Percentiles rank a stretch among this genome's conserved stretches.
Evolutionary conservation across 2,329 filamentous ascomycete genomes (phyloP).

Genomic region (Scleromitrula shiraiana): DNA sequence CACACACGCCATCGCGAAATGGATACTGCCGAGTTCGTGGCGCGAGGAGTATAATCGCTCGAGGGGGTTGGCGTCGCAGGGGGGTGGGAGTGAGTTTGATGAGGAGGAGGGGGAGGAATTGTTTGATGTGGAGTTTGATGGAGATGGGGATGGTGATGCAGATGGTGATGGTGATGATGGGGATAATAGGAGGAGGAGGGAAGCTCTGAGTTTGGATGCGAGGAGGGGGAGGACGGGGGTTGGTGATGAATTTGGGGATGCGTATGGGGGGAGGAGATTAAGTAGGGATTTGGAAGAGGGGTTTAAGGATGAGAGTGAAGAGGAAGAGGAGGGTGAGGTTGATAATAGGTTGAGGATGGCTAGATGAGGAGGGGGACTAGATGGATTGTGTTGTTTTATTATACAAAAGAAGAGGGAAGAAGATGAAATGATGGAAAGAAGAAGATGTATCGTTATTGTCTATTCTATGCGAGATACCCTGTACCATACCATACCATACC

Average conservation of each 20-base stretch:
- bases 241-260: constrained; percentile 32
- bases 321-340: constrained; percentile 34
- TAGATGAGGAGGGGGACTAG: constrained; percentile 14
- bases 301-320: constrained; percentile 66
- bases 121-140: constrained; percentile 45
- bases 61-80: too few species aligned
- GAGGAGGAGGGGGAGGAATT: constrained; percentile 65
- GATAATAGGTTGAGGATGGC: constrained; percentile 5
- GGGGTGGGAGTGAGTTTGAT: constrained; percentile 44
- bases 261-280: constrained; percentile 53
- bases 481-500: too few species aligned
- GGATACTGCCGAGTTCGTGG: constrained; percentile 42
- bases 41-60: constrained; percentile 37
- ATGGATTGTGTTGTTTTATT: too few species aligned
- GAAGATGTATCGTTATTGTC: background rate
- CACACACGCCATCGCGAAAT: constrained; percentile 36
- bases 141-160: constrained; percentile 34
- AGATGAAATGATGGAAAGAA: background rate
- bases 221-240: constrained; percentile 59
- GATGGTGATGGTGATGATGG: constrained; percentile 41
- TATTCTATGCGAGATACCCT: too few species aligned
- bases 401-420: too few species aligned
- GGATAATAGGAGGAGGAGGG: too few species aligned
- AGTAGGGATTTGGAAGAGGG: constrained; percentile 74
- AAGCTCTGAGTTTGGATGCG: constrained; percentile 49